phyloP scores from a whole-genome alignment of 208 protist genomes.

The Trypanosoma cruzi region DNA sequence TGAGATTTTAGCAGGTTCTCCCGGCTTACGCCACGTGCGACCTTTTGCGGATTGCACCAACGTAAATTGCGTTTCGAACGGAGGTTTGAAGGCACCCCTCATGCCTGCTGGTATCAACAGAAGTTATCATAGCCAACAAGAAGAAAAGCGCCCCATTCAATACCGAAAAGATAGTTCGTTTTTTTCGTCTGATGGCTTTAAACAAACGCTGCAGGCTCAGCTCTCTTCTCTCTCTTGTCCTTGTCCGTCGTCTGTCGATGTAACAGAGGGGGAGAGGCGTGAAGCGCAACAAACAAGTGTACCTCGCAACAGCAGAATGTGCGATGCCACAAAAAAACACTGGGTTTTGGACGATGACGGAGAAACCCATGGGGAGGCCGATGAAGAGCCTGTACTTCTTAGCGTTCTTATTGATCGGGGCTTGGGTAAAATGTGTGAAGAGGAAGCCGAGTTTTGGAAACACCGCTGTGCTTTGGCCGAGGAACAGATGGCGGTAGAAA shows the following conservation, averaged over 20 bases:
- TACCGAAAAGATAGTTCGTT: neutral
- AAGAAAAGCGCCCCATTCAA: neutral
- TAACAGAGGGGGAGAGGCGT: neutral
- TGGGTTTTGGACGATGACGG: constrained; percentile 4
- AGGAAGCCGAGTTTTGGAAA: constrained; percentile 20
- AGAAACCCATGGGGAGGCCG: neutral
- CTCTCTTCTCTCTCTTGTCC: neutral
- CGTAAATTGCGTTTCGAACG: neutral
- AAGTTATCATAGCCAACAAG: neutral
- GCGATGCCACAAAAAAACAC: neutral
- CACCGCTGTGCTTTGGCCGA: constrained; percentile 24
- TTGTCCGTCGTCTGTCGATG: neutral
- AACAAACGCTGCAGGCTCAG: neutral
- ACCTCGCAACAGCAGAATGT: neutral
- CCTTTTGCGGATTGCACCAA: constrained; percentile 21
- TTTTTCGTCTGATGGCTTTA: neutral
- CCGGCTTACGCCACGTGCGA: neutral
- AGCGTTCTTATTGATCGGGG: constrained; percentile 11
- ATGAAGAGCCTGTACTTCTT: constrained; percentile 17
- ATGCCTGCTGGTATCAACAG: constrained; percentile 13
- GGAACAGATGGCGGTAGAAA: constrained; percentile 16
- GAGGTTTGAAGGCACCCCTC: neutral
- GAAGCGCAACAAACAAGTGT: neutral
- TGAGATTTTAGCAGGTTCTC: neutral
- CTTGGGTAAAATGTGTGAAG: constrained; percentile 8